Evolutionary conservation across 768 basidiomycete species (phyloP), one percentile per base, ranked within the genome.

Genomic region (Kwoniella bestiolae): DNA sequence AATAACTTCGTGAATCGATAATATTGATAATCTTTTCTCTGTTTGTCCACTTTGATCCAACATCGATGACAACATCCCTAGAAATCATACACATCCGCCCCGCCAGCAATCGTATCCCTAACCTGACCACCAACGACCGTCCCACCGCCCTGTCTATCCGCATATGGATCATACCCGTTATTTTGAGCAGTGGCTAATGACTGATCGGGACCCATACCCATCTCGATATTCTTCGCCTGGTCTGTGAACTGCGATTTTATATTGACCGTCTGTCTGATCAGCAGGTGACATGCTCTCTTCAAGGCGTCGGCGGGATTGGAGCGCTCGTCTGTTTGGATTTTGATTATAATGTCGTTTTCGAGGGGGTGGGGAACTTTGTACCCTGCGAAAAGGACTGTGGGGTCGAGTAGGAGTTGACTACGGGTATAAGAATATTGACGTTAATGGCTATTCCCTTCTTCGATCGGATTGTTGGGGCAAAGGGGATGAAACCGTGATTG

Each of bases 291-390:
- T 0, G 94, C 92, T 63, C 89, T 85, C 75, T 94, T 91, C 26
- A 98, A 86, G 21, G 89, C 87, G 23, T 86, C 87, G 70, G 91
- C 86, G 1, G 95, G 93, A 18, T 94, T 91, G 50, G 88, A 82
- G 1, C 87, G 84, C 25, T 93, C 92, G 81, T 97, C 93, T 1
- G 94, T 97, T 82, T 97, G 96, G 60, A 98, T 87, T 81, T 96
- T 97, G 81, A 99, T 87, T 63, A 91, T 85, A 83, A 98, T 95
- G 80, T 94, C 86, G 7, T 94, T 93, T 69, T 96, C 92, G 23
- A 95, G 87, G 1, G 96, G 95, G 75, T 97, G 96, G 0, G 95
- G 95, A 41, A 94, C 92, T 83, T 94, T 93, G 88, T 98, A 98
- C 1, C 96, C 96, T 1, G 94, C 94, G 79, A 98, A 98, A 66